Percentiles rank a stretch among this genome's conserved stretches.
These are phyloP conservation scores for Dimargaris xerosporica DNA, from an alignment of 192 early-diverging fungal species.

Conservation along the genomic window DNA sequence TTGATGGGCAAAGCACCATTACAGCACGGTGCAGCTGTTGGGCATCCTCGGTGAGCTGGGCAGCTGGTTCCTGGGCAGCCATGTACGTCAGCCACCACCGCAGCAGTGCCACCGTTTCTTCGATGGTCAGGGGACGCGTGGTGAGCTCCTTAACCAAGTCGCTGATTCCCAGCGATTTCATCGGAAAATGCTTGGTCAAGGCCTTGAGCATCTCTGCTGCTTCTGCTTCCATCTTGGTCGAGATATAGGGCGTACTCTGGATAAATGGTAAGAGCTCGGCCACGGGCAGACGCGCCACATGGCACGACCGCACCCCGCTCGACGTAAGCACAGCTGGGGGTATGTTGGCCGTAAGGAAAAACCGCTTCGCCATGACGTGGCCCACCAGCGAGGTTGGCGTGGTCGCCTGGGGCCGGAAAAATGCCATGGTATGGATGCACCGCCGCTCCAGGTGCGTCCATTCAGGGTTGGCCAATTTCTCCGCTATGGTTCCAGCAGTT, in stretches of 20 bases:
- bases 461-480: constrained; percentile 9
- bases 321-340: constrained; percentile 48
- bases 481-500: neutral
- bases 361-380: constrained; percentile 35
- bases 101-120: constrained; percentile 49
- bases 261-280: constrained; percentile 39
- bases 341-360: constrained; percentile 30
- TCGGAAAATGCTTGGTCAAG: constrained; percentile 24
- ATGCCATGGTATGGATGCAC: constrained; percentile 51
- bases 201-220: constrained; percentile 40
- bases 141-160: constrained; percentile 56
- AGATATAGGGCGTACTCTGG: constrained; percentile 43
- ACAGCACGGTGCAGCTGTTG: neutral
- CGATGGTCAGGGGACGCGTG: constrained; percentile 29
- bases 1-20: too few relatives aligned
- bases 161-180: constrained; percentile 33
- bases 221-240: constrained; percentile 27
- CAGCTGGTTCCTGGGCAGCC: too few relatives aligned
- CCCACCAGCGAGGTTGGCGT: constrained; percentile 58
- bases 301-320: constrained; percentile 37
- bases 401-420: constrained; percentile 44
- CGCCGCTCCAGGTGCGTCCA: constrained; percentile 41
- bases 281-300: constrained; percentile 45
- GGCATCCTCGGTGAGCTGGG: too few relatives aligned
- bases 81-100: constrained; percentile 64